These are phyloP conservation scores for Dictyostelium brefeldianum DNA, from an alignment of 78 protist species.

Conservation along the genomic window DNA sequence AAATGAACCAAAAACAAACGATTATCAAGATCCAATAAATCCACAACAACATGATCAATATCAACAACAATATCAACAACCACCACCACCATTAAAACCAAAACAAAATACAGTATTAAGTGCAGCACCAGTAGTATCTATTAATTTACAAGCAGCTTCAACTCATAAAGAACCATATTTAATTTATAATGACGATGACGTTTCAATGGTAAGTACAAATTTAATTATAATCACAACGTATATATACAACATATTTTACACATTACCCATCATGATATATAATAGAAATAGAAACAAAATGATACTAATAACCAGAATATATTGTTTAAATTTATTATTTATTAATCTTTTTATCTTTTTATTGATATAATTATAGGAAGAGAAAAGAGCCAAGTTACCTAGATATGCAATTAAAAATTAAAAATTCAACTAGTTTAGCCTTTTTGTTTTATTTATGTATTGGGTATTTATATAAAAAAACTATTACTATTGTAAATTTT, in stretches of 20 bases:
- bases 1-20: background rate
- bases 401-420: conserved; percentile 14
- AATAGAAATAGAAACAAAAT: background rate
- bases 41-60: background rate
- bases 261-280: background rate
- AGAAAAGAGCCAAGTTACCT: conserved; percentile 63
- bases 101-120: conserved; percentile 11
- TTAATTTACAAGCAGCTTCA: background rate
- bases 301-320: background rate
- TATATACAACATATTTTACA: background rate
- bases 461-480: too few relatives aligned
- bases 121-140: conserved; percentile 35
- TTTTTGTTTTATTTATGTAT: too few relatives aligned
- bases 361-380: conserved; percentile 48
- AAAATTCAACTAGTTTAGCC: too few relatives aligned
- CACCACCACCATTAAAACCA: background rate
- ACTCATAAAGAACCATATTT: conserved; percentile 17
- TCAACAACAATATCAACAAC: background rate
- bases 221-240: background rate
- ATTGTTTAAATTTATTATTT: background rate
- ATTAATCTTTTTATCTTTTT: background rate
- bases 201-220: conserved; percentile 75
- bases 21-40: too few relatives aligned
- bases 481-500: too few relatives aligned
- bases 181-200: conserved; percentile 49